Percentiles rank a stretch among this genome's conserved stretches.
phyloP scores from a whole-genome alignment of 345 rosid species.

The Gossypium raimondii region DNA sequence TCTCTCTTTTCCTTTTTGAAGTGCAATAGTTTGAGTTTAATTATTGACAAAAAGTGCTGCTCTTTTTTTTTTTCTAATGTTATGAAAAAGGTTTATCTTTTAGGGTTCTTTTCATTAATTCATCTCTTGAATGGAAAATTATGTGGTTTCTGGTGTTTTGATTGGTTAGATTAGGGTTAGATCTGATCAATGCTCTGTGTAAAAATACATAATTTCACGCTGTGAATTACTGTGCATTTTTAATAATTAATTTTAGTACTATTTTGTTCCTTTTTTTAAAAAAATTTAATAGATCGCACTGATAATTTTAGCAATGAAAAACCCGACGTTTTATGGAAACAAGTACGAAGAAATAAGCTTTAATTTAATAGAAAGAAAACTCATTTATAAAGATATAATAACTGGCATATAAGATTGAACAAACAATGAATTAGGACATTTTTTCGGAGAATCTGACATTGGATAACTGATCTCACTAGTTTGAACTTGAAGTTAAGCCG shows the following conservation, averaged over 20 bases:
- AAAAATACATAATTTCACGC: background rate
- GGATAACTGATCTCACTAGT: background rate
- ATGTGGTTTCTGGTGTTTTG: background rate
- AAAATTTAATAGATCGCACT: background rate
- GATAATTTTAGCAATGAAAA: background rate
- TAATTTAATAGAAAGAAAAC: background rate
- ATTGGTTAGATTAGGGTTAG: conserved; percentile 13
- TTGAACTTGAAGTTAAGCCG: background rate
- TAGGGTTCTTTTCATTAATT: background rate
- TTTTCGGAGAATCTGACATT: conserved; percentile 1
- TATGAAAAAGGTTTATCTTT: background rate
- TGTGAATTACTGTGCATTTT: background rate
- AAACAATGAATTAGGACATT: background rate
- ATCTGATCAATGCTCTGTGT: conserved; percentile 13
- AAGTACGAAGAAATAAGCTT: background rate
- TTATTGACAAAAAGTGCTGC: background rate
- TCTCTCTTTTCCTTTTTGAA: background rate
- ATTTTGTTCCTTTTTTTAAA: background rate
- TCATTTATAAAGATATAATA: background rate
- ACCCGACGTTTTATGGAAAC: background rate
- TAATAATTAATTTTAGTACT: background rate
- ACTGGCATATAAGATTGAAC: background rate
- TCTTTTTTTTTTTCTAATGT: background rate
- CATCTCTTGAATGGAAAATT: background rate
- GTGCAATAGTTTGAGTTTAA: background rate